Evolutionary conservation across 2,329 filamentous ascomycete genomes (phyloP).

Genomic region (Chalaropsis ovoidea): DNA sequence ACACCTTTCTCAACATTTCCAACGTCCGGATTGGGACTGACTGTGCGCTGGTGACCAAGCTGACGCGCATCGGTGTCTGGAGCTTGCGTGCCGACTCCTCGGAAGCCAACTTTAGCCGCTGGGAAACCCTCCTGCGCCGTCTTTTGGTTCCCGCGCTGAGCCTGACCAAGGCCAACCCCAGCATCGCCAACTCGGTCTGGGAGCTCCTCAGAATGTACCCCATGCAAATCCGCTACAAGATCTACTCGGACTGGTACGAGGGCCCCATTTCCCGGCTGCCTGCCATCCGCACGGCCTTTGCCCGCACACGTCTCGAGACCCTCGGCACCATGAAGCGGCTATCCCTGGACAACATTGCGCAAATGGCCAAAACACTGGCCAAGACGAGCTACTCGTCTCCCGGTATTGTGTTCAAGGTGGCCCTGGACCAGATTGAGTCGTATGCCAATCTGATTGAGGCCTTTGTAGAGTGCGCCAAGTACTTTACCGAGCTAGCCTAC

Average conservation of each 20-base stretch:
- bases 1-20: conserved; percentile 71
- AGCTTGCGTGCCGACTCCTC: conserved; percentile 63
- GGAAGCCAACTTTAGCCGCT: conserved; percentile 59
- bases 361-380: conserved; percentile 78
- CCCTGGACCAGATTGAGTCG: conserved; percentile 80
- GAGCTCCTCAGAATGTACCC: conserved; percentile 71
- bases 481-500: conserved; percentile 86
- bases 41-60: conserved; percentile 62
- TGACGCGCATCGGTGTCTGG: conserved; percentile 73
- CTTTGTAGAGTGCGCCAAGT: conserved; percentile 86
- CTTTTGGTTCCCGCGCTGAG: conserved; percentile 82
- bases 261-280: conserved; percentile 66
- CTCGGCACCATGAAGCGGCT: conserved; percentile 80
- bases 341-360: conserved; percentile 72
- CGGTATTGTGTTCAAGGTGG: conserved; percentile 80
- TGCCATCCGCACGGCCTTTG: conserved; percentile 69
- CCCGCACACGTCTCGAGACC: conserved; percentile 66
- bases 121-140: conserved; percentile 74
- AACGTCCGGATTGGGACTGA: conserved; percentile 87
- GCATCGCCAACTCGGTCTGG: conserved; percentile 77
- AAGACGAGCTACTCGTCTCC: conserved; percentile 89
- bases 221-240: conserved; percentile 64
- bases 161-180: conserved; percentile 72
- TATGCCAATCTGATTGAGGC: conserved; percentile 93
- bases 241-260: conserved; percentile 89